Evolutionary conservation across 2,329 filamentous ascomycete species (phyloP).

Genomic region (Alternaria panax): DNA sequence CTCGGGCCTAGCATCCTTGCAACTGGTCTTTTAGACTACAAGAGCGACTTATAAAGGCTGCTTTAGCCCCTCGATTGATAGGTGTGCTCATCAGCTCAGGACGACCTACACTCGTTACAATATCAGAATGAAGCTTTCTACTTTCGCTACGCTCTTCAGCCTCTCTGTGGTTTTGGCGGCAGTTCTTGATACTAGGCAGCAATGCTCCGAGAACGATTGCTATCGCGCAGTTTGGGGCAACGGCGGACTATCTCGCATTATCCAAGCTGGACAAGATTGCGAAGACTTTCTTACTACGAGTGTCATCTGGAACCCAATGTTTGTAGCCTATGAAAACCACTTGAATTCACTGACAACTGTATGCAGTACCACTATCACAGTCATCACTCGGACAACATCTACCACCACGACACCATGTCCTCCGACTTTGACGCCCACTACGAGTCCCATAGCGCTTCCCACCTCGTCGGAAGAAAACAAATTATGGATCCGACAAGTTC

Average conservation of each 20-base stretch:
- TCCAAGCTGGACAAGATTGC: conserved; percentile 30
- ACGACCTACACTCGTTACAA: conserved; percentile 5
- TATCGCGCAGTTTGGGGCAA: conserved; percentile 35
- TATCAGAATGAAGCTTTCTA: conserved; percentile 35
- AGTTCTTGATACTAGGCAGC: conserved; percentile 27
- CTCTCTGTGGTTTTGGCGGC: conserved; percentile 22
- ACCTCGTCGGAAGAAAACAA: not conserved
- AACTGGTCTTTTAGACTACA: not conserved
- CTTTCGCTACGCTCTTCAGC: conserved; percentile 15
- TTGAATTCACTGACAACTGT: not conserved
- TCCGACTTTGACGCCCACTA: not conserved
- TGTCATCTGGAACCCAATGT: conserved; percentile 35
- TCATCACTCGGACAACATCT: conserved; percentile 13
- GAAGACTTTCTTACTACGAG: conserved; percentile 36
- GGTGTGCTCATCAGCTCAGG: conserved; percentile 1
- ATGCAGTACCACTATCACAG: conserved; percentile 19
- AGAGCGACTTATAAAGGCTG: conserved; percentile 10
- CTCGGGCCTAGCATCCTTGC: not conserved
- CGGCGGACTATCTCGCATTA: conserved; percentile 19
- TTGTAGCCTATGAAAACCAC: not conserved
- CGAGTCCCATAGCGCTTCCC: not conserved
- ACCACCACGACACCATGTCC: conserved; percentile 20
- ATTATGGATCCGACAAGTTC: conserved; percentile 16
- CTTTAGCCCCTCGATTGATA: not conserved
- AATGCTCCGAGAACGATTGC: conserved; percentile 35